A percentile compares a stretch with the other conserved stretches of the same genome.
phyloP scores from a whole-genome alignment of 805 yeast genomes.

The Yarrowia sp. region DNA sequence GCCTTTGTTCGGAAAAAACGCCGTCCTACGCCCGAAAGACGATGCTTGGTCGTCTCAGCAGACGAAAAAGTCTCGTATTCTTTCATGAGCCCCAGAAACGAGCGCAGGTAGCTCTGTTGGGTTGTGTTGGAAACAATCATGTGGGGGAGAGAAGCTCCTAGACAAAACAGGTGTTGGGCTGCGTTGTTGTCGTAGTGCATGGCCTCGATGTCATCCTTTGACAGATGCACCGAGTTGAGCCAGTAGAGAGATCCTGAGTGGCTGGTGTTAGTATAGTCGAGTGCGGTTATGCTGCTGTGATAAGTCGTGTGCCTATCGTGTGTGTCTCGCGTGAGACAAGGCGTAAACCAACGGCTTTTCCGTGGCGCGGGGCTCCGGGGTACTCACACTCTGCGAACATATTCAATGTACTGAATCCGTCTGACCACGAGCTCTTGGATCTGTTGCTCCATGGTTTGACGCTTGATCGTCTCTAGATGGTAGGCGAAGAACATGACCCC shows the following conservation, averaged over 20 bases:
- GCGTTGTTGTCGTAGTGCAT: constrained; percentile 40
- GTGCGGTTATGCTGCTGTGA: not conserved
- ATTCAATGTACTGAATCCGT: constrained; percentile 42
- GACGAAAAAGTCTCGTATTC: constrained; percentile 43
- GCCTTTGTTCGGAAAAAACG: constrained; percentile 43
- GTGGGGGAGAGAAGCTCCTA: constrained; percentile 44
- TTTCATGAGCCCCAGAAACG: constrained; percentile 41
- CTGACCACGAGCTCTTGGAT: constrained; percentile 44
- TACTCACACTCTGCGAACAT: constrained; percentile 44
- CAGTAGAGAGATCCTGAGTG: constrained; percentile 43
- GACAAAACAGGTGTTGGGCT: constrained; percentile 42
- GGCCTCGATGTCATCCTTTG: constrained; percentile 41
- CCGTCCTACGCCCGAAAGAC: constrained; percentile 44
- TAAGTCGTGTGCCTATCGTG: constrained; percentile 23
- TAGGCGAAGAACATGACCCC: constrained; percentile 21
- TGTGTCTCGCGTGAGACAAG: constrained; percentile 16
- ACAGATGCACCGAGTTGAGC: constrained; percentile 42
- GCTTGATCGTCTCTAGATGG: constrained; percentile 2
- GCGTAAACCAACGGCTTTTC: not conserved
- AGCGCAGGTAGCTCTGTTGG: constrained; percentile 41
- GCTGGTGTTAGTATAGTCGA: constrained; percentile 14
- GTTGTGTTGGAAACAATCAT: constrained; percentile 37
- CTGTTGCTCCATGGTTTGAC: constrained; percentile 38
- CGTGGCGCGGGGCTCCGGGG: constrained; percentile 2
- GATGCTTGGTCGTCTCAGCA: constrained; percentile 40